Conservation (phyloP, 2,329 filamentous ascomycete genomes). For the Cercospora zeae-maydis region DNA sequence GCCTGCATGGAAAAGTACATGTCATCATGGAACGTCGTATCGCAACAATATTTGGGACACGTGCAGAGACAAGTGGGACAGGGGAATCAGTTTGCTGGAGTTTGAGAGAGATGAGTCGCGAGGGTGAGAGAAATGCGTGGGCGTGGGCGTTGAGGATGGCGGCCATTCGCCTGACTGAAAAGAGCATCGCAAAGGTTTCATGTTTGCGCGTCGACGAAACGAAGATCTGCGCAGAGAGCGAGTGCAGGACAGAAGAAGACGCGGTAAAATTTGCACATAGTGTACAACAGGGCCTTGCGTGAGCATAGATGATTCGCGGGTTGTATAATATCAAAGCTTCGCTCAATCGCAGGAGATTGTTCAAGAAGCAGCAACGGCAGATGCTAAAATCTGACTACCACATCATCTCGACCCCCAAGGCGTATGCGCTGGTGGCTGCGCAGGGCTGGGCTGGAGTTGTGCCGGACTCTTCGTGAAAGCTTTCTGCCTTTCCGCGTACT, state of each 20-base stretch:
- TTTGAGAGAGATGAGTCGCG: not conserved
- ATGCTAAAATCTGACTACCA: not conserved
- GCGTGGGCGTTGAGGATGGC: not conserved
- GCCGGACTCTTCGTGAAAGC: constrained; percentile 35
- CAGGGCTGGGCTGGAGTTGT: constrained; percentile 26
- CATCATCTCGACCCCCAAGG: constrained; percentile 3
- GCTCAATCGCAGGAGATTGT: constrained; percentile 5
- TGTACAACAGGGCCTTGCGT: not conserved
- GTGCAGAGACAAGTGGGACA: constrained; percentile 42
- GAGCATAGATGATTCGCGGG: not conserved
- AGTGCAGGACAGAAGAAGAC: not conserved
- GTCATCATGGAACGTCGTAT: constrained; percentile 51
- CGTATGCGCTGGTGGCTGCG: not conserved
- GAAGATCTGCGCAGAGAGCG: not conserved
- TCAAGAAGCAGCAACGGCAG: not conserved
- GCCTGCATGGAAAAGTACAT: constrained; percentile 57
- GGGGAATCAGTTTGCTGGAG: constrained; percentile 4
- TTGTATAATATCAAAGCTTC: constrained; percentile 4
- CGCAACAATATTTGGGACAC: constrained; percentile 48
- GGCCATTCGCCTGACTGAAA: not conserved
- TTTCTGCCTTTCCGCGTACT: constrained; percentile 64
- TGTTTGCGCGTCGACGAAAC: not conserved
- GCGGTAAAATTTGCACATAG: not conserved
- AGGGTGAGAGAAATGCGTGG: not conserved
- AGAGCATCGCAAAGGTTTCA: constrained; percentile 17